Evolutionary conservation across 768 basidiomycete genomes (phyloP), one percentile per base, ranked within the genome.

Genomic region (Trametes villosa): DNA sequence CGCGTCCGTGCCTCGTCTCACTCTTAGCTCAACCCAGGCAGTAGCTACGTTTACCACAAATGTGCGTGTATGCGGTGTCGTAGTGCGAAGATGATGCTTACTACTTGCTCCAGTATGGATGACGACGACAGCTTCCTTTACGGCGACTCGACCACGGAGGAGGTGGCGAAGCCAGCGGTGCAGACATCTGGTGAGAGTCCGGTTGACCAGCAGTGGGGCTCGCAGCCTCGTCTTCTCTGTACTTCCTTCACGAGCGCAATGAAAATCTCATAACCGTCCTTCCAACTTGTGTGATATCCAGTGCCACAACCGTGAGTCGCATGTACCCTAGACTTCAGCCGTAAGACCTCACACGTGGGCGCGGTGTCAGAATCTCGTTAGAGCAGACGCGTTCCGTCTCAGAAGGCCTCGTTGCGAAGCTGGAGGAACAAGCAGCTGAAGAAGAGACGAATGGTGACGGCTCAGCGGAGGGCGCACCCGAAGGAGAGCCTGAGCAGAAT

Each of bases 301-400:
- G 87, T 79, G 70, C 79, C 82, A 51, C 81, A 84, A 78, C 81
- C 83, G 87, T 88, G 79, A 87, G 87, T 65, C 27, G 41, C 33
- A 20, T 86, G 66, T 42, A 59, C 65, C 56, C 71, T 65, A 61
- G 67, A 62, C 52, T 48, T 12, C n/a, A 33, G 40, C 29, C 49
- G 59, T 62, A 53, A 61, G 62, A 63, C 65, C 65, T 71, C 60
- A 62, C 68, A 65, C 57, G 30, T 27, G 31, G 44, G 41, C 22
- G 57, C 58, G 57, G 57, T 70, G 68, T 48, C 68, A 78, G 78
- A 55, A 68, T 77, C 65, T 71, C 79, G 26, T 67, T 79, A 57
- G 81, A 83, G 65, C 72, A 76, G 27, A 67, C 76, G 5, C 78
- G 75, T 50, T 70, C 80, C 13, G 72, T 54, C 13, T 54, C 70